A percentile compares a stretch with the other conserved stretches of the same genome.
Conservation (phyloP, 768 basidiomycete species). For the Auriculariales sp. region DNA sequence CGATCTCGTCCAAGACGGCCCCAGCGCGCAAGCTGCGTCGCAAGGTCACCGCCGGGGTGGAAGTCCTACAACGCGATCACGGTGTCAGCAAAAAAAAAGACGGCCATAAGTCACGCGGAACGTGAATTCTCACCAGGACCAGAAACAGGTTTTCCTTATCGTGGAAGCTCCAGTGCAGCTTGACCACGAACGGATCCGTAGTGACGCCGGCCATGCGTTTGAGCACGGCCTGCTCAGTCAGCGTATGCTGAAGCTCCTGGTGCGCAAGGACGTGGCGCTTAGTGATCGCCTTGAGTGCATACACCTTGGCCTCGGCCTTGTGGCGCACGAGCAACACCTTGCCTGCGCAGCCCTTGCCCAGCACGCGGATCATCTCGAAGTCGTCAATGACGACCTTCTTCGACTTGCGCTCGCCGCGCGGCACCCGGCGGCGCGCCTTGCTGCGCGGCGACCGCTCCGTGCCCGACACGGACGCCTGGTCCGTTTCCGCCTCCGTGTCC, state of each 20-base stretch:
- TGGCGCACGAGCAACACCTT: constrained; percentile 88
- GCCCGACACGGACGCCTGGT: constrained; percentile 45
- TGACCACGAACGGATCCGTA: constrained; percentile 88
- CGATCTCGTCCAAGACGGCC: constrained; percentile 86
- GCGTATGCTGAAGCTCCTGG: constrained; percentile 89
- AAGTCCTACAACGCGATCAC: constrained; percentile 51
- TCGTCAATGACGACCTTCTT: constrained; percentile 74
- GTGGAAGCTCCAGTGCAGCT: constrained; percentile 95
- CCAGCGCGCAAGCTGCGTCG: constrained; percentile 94
- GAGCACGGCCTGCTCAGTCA: constrained; percentile 91
- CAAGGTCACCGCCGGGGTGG: constrained; percentile 91
- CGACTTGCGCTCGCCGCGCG: constrained; percentile 22
- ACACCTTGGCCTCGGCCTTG: constrained; percentile 54
- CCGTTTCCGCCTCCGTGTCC: constrained; percentile 37
- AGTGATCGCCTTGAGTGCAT: constrained; percentile 94
- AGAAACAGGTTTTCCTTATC: constrained; percentile 95
- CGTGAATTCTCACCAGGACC: constrained; percentile 57
- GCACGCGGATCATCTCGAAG: constrained; percentile 93
- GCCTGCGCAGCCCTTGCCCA: constrained; percentile 95
- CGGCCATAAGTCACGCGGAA: neutral
- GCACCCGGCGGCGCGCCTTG: constrained; percentile 41
- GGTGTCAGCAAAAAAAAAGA: neutral
- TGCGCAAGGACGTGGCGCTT: constrained; percentile 95
- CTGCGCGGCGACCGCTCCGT: constrained; percentile 32
- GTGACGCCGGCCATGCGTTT: constrained; percentile 75